Evolutionary conservation across 495 filamentous ascomycete species (phyloP).

Genomic region (Barbatosphaeria neglecta): DNA sequence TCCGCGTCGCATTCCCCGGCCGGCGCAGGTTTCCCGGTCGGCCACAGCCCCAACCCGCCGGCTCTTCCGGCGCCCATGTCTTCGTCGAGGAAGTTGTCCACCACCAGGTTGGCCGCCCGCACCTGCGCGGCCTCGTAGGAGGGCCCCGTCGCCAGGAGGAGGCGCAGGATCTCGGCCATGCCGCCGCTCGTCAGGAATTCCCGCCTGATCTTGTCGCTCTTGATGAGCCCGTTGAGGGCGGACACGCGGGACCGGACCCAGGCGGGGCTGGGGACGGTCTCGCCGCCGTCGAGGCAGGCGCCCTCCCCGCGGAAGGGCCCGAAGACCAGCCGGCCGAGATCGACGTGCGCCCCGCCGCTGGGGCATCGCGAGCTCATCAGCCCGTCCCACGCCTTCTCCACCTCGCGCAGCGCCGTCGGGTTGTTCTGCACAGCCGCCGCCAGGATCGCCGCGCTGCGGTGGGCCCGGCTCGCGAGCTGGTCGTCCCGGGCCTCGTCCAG

Average conservation of each 20-base stretch:
- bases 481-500: conserved; percentile 3
- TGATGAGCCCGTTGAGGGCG: conserved; percentile 30
- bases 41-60: conserved; percentile 39
- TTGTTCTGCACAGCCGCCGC: conserved; percentile 51
- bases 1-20: neutral
- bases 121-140: conserved; percentile 28
- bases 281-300: neutral
- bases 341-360: conserved; percentile 1
- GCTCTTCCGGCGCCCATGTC: conserved; percentile 46
- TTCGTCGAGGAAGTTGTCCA: conserved; percentile 50
- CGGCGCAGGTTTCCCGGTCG: conserved; percentile 5
- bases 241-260: conserved; percentile 22
- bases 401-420: conserved; percentile 40
- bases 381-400: conserved; percentile 27
- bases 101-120: conserved; percentile 38
- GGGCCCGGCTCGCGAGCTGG: conserved; percentile 16
- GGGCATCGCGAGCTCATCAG: conserved; percentile 19
- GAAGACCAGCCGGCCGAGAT: conserved; percentile 13
- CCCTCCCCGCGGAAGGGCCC: conserved; percentile 8
- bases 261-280: conserved; percentile 14
- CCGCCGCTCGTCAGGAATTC: conserved; percentile 38
- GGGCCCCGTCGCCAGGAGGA: conserved; percentile 22
- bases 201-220: conserved; percentile 29
- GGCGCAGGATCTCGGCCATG: conserved; percentile 33
- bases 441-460: conserved; percentile 41